Evolutionary conservation across 208 protist species (phyloP).

Genomic region (Acanthamoeba triangularis): DNA sequence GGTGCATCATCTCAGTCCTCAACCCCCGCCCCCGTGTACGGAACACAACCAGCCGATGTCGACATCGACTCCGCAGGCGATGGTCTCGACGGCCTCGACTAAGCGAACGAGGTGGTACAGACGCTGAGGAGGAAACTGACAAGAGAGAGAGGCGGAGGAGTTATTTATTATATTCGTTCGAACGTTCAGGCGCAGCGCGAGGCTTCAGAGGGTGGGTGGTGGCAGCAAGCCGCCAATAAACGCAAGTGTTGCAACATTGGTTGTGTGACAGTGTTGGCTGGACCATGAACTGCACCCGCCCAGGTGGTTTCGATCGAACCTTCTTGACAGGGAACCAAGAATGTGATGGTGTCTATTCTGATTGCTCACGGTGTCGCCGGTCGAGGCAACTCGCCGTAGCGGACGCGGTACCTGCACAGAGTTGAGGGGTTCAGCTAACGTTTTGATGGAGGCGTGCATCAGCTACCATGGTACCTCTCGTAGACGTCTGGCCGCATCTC

Average conservation of each 20-base stretch:
- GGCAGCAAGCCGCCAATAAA: no score
- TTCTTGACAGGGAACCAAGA: no score
- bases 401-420: neutral
- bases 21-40: neutral
- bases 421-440: no score
- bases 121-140: neutral
- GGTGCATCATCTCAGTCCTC: neutral
- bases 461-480: neutral
- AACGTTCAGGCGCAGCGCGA: no score
- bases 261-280: no score
- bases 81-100: conserved; percentile 13
- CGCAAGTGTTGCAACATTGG: no score
- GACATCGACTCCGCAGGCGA: neutral
- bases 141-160: no score
- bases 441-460: no score
- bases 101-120: neutral
- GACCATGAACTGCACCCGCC: no score
- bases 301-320: no score
- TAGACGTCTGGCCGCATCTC: conserved; percentile 61
- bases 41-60: neutral
- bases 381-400: neutral
- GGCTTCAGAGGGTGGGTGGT: no score
- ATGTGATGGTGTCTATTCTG: neutral
- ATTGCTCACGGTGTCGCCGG: neutral
- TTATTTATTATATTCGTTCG: conserved; percentile 5